Evolutionary conservation across 192 early-diverging fungal genomes (phyloP).

Genomic region (Phycomyces nitens): DNA sequence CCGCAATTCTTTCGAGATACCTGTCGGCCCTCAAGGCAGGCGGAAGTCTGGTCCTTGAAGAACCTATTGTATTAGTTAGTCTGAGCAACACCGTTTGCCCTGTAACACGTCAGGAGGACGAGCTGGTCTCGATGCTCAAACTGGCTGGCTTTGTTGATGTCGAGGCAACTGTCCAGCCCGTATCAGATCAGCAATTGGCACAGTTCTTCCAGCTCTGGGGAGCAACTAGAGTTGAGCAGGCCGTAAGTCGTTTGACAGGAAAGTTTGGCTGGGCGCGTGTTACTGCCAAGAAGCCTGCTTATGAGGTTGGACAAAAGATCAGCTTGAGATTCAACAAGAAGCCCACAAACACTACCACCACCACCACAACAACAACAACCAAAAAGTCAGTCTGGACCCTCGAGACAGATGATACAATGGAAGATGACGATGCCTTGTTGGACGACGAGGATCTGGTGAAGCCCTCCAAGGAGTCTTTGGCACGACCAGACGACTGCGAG

Average conservation of each 20-base stretch:
- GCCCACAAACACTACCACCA: slow-evolving; percentile 28
- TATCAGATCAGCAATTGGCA: slow-evolving; percentile 44
- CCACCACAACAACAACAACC: slow-evolving; percentile 10
- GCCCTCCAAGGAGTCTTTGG: slow-evolving; percentile 58
- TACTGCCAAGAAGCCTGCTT: slow-evolving; percentile 72
- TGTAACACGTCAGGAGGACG: slow-evolving; percentile 52
- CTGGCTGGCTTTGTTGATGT: slow-evolving; percentile 85
- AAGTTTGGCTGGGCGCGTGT: slow-evolving; percentile 48
- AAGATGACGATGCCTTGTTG: slow-evolving; percentile 83
- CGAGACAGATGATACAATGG: slow-evolving; percentile 78
- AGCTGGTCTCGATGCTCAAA: slow-evolving; percentile 67
- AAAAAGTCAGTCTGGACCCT: slow-evolving; percentile 47
- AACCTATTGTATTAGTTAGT: slow-evolving; percentile 59
- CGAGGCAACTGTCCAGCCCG: slow-evolving; percentile 34
- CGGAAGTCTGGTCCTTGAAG: slow-evolving; percentile 62
- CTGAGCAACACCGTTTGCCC: slow-evolving; percentile 42
- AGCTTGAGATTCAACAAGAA: slow-evolving; percentile 81
- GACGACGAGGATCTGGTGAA: slow-evolving; percentile 79
- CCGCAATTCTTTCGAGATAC: slow-evolving; percentile 56
- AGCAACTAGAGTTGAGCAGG: slow-evolving; percentile 38
- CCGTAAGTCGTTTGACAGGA: slow-evolving; percentile 39
- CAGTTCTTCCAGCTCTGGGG: slow-evolving; percentile 59
- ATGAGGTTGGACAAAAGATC: slow-evolving; percentile 82
- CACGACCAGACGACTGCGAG: slow-evolving; percentile 67
- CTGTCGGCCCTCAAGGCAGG: slow-evolving; percentile 62